phyloP scores from a whole-genome alignment of 2,329 filamentous ascomycete genomes.

The Cladosporium sp. region DNA sequence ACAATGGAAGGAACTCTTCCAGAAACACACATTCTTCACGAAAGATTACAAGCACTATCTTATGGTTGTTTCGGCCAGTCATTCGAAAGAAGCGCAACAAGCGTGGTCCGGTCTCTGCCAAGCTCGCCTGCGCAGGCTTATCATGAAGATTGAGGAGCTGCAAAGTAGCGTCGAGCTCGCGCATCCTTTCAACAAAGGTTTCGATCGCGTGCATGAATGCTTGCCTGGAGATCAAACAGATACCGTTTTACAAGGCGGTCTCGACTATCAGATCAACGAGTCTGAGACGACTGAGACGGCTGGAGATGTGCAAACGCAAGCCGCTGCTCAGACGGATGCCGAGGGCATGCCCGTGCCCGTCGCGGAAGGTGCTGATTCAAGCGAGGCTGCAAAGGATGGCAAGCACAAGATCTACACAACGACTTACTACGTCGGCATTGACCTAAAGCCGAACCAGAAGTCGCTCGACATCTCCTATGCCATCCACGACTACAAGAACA shows the following conservation, averaged over 20 bases:
- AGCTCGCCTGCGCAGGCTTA: conserved; percentile 82
- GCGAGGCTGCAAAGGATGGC: conserved; percentile 34
- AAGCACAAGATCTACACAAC: conserved; percentile 67
- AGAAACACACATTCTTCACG: conserved; percentile 89
- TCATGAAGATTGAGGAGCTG: conserved; percentile 75
- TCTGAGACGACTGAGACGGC: conserved; percentile 47
- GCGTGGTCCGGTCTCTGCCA: conserved; percentile 89
- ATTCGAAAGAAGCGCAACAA: conserved; percentile 74
- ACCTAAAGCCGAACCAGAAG: conserved; percentile 65
- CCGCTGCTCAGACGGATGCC: conserved; percentile 39
- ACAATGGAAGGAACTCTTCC: conserved; percentile 82
- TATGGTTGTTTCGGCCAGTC: conserved; percentile 75
- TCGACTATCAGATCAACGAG: conserved; percentile 54
- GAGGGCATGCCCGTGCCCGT: conserved; percentile 34
- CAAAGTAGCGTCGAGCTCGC: conserved; percentile 68
- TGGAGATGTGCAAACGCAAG: conserved; percentile 44
- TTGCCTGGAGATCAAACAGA: conserved; percentile 55
- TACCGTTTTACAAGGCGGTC: conserved; percentile 55
- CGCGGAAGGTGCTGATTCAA: conserved; percentile 27
- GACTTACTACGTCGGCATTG: conserved; percentile 89
- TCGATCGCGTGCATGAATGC: conserved; percentile 73
- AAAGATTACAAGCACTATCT: conserved; percentile 93
- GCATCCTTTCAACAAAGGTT: conserved; percentile 88
- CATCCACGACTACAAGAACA: conserved; percentile 79
- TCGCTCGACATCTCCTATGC: conserved; percentile 72